Evolutionary conservation across 176 grass and related monocot genomes (phyloP).

Genomic region (Chrysopogon serrulatus): DNA sequence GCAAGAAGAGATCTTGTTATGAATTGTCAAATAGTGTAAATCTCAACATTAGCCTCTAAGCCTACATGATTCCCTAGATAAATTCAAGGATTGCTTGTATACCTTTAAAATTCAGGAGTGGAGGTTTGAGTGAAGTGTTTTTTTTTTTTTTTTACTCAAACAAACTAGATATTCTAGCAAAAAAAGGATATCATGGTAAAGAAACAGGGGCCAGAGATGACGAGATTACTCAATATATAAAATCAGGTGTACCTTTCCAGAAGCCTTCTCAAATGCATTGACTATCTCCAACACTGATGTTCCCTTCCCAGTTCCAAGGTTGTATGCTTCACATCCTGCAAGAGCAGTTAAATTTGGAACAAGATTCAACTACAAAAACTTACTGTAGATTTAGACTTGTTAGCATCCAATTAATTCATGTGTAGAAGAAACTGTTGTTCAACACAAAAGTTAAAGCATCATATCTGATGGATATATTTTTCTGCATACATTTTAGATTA

Average conservation of each 20-base stretch:
- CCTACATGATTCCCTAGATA: neutral
- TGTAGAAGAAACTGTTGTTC: constrained; percentile 4
- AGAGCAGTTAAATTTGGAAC: constrained; percentile 11
- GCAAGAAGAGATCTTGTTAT: neutral
- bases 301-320: constrained; percentile 89
- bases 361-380: neutral
- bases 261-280: constrained; percentile 91
- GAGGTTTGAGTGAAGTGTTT: neutral
- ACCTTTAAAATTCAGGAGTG: neutral
- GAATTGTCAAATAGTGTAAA: neutral
- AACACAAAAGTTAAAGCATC: constrained; percentile 4
- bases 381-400: neutral
- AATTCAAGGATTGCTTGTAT: constrained; percentile 10
- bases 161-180: constrained; percentile 16
- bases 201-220: neutral
- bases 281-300: constrained; percentile 99
- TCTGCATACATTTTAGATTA: neutral
- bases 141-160: neutral
- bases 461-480: neutral
- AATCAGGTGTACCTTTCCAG: constrained; percentile 61
- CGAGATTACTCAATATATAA: neutral
- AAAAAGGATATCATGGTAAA: constrained; percentile 3
- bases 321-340: constrained; percentile 91
- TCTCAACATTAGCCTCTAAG: neutral
- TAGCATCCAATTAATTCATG: neutral